Base-by-base conservation (phyloP, 805 yeast species). In the Phaffomyces thermotolerans region DNA sequence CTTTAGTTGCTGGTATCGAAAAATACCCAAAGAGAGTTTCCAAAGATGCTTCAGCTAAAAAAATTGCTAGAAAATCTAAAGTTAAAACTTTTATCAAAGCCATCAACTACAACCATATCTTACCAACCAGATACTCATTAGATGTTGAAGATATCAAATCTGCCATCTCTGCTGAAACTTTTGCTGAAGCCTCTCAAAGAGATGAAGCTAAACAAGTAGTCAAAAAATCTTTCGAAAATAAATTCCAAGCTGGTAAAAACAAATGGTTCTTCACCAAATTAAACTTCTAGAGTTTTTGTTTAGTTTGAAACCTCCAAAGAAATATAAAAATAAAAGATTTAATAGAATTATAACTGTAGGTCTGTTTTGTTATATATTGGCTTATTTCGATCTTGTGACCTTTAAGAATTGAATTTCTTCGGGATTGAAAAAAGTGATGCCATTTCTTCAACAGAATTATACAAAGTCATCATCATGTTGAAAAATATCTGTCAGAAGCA, bases 261-360 rank as follows among this genome's bases (percentile, higher is more conserved):
- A 90, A 89, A 79, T 93, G 99, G 99, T 93, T 93, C 82, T 93
- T 93, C 90, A 82, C 95, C 75, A 93, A 93, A 79, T 84, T 87
- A 71, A 81, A 84, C 77, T 87, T 87, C 78, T 87, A 85, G 51
- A 40, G 17, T 18, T 18, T 33, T 23, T 32, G 32, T 33, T 48
- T 41, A 27, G 24, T 10, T 18, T 41, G 30, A 24, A 29, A 38
- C 41, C 29, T 34, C 25, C 33, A 25, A 25, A 30, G 32, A 17
- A 29, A 33, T 30, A 39, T 22, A 36, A 24, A 34, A 36, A 30
- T 30, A 27, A 40, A 35, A 31, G 18, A 12, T 27, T 25, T 27
- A 27, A 27, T 27, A 27, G 29, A n/a, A 4, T 30, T 30, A 1
- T 13, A 6, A 13, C 6, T 14, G 32, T 30, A 30, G 32, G n/a